phyloP scores from a whole-genome alignment of 2,329 filamentous ascomycete genomes.

The Coniochaeta prunicola region DNA sequence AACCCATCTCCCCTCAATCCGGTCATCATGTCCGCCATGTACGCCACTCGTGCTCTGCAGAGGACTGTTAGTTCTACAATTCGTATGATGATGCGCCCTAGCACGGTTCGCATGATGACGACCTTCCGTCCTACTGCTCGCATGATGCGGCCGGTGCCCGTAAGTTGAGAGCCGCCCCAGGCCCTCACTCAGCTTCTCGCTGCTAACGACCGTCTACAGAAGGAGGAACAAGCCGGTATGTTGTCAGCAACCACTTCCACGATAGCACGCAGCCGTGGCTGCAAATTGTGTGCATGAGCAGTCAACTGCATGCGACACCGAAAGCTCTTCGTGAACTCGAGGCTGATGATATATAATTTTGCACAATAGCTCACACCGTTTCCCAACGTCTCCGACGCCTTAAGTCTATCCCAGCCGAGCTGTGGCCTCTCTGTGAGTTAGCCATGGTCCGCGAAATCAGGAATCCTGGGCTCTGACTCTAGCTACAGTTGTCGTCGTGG shows the following conservation, averaged over 20 bases:
- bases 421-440: conserved; percentile 81
- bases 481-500: conserved; percentile 69
- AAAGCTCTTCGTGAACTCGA: neutral
- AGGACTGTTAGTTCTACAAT: conserved; percentile 60
- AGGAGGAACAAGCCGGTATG: conserved; percentile 62
- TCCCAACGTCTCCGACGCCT: conserved; percentile 89
- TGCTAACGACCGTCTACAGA: conserved; percentile 29
- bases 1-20: conserved; percentile 21
- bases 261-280: neutral
- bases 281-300: neutral
- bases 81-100: conserved; percentile 47
- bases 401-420: conserved; percentile 85
- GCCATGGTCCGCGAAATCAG: neutral
- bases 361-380: conserved; percentile 76
- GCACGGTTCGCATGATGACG: conserved; percentile 21
- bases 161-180: conserved; percentile 37
- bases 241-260: conserved; percentile 15
- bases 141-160: conserved; percentile 66
- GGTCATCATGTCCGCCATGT: conserved; percentile 36
- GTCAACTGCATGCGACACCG: neutral
- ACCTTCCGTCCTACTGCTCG: conserved; percentile 61
- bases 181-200: neutral
- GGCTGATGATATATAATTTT: conserved; percentile 14
- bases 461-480: conserved; percentile 16
- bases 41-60: conserved; percentile 52